phyloP scores from a whole-genome alignment of 306 rosid species.

The Citrullus mucosospermus region DNA sequence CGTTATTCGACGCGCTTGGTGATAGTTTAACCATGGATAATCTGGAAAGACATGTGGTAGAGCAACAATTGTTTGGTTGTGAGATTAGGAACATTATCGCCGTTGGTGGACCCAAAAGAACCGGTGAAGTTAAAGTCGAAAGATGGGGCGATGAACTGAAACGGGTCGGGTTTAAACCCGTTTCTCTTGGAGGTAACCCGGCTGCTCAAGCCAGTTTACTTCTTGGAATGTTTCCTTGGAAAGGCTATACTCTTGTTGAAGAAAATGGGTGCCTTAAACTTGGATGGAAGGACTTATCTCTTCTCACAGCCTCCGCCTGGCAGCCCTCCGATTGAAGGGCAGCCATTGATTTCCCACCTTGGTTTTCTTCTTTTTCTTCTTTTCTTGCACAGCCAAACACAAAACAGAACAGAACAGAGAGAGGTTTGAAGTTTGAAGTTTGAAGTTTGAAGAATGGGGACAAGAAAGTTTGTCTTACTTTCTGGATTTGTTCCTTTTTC shows the following conservation, averaged over 20 bases:
- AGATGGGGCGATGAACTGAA: slow-evolving; percentile 71
- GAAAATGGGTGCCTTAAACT: slow-evolving; percentile 73
- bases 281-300: slow-evolving; percentile 91
- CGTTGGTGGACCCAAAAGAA: slow-evolving; percentile 91
- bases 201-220: slow-evolving; percentile 80
- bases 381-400: no score
- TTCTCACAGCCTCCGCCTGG: slow-evolving; percentile 96
- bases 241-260: slow-evolving; percentile 80
- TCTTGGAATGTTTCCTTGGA: slow-evolving; percentile 92
- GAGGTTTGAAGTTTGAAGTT: no score
- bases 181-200: slow-evolving; percentile 80
- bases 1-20: slow-evolving; percentile 97
- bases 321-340: slow-evolving; percentile 31
- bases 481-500: not conserved
- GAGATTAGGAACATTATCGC: slow-evolving; percentile 93
- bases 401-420: no score
- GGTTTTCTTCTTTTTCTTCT: no score
- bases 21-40: slow-evolving; percentile 58
- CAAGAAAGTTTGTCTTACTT: not conserved
- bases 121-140: slow-evolving; percentile 76
- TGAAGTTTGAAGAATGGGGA: not conserved
- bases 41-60: slow-evolving; percentile 75
- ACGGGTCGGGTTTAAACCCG: slow-evolving; percentile 64
- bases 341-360: no score
- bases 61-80: slow-evolving; percentile 83